Evolutionary conservation across 2,329 filamentous ascomycete species (phyloP).

Genomic region (Cladosporium sp.): DNA sequence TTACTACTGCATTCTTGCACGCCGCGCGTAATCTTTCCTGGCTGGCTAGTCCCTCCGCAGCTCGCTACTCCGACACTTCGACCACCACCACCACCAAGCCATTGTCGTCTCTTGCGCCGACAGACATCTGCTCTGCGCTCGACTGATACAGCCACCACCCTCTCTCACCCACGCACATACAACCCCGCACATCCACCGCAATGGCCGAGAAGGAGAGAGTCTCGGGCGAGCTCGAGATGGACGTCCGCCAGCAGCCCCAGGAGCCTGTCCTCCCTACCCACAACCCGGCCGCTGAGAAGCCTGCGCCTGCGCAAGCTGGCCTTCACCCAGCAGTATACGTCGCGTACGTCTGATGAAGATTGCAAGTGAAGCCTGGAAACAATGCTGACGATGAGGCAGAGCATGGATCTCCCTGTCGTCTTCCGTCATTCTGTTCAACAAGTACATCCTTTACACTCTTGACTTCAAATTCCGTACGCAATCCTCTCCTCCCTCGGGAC

Average conservation of each 20-base stretch:
- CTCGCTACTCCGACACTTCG: not conserved
- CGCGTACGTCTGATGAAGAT: slow-evolving; percentile 52
- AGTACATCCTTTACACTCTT: slow-evolving; percentile 88
- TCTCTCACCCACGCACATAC: not conserved
- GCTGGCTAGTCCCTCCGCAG: not conserved
- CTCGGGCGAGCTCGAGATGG: slow-evolving; percentile 66
- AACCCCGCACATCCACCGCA: slow-evolving; percentile 42
- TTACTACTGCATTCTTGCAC: slow-evolving; percentile 14
- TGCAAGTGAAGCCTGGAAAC: slow-evolving; percentile 45
- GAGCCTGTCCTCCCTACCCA: slow-evolving; percentile 73
- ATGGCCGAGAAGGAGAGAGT: slow-evolving; percentile 80
- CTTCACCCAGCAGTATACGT: slow-evolving; percentile 89
- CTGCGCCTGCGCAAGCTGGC: slow-evolving; percentile 62
- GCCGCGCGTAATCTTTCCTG: slow-evolving; percentile 20
- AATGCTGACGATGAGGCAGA: slow-evolving; percentile 49
- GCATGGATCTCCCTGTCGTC: slow-evolving; percentile 92
- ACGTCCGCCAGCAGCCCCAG: slow-evolving; percentile 41
- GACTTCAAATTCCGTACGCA: slow-evolving; percentile 66
- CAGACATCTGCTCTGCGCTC: slow-evolving; percentile 1
- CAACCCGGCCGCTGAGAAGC: slow-evolving; percentile 74
- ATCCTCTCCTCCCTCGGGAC: not conserved
- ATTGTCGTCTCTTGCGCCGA: not conserved
- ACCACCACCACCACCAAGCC: not conserved
- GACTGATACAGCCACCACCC: not conserved
- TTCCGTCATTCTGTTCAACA: slow-evolving; percentile 98